Evolutionary conservation across 2,329 filamentous ascomycete species (phyloP), one percentile per base, ranked within the genome.

Genomic region (Pseudopithomyces maydicus): DNA sequence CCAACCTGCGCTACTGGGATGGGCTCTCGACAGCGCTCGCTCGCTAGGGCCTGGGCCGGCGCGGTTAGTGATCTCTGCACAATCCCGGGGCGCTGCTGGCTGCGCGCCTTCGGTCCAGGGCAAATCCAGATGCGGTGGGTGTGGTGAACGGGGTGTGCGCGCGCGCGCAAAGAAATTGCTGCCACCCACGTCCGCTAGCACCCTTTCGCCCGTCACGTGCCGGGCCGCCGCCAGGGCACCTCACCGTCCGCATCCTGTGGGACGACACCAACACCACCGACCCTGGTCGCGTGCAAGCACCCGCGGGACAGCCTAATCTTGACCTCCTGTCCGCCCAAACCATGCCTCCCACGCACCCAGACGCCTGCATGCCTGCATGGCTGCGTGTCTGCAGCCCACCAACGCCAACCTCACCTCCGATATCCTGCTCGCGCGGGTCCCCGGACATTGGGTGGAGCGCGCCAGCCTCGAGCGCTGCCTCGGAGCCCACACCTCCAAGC

Each of bases 61-160:
- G 26, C 22, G 45, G 41, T 36, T 36, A 36, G 26, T 20, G 19
- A 17, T 14, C 23, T 26, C 33, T 51, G 38, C 48, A 42, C 48
- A 29, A n/a, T 43, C 23, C 36, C 48, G 48, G 38, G 15, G 33
- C 26, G 43, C 23, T 33, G 43, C 33, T 51, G 20, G 35, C 47
- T 42, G 19, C 22, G 10, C 19, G 35, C 48, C 19, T 47, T 29
- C 4, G 36, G 17, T 43, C 26, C 36, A 52, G 41, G 33, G 35
- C 33, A 15, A 26, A 39, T 50, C 47, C 35, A 50, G 47, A 50
- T 32, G 47, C 54, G 47, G 58, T 23, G 35, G 6, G 26, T 46
- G 47, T 52, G 47, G 58, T 23, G 35, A 3, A 22, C 42, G 51
- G 66, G 55, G 55, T 49, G 58, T 50, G 22, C 44, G 43, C 44